Base-by-base conservation (phyloP, 1,139 yeast species). In the Pichia sp. region DNA sequence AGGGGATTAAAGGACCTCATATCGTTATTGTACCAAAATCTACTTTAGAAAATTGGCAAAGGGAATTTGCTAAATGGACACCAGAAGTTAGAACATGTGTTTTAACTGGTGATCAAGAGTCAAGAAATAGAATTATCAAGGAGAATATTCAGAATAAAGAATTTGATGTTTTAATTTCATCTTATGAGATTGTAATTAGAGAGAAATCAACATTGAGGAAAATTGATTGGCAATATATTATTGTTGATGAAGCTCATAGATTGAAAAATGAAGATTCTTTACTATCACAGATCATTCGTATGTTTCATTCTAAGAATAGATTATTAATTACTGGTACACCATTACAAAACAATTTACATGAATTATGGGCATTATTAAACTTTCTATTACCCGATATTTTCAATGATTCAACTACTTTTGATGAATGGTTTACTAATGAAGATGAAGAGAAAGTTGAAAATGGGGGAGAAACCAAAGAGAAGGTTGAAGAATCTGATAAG, bases 191-290 rank as follows among this genome's bases (percentile, higher is more conserved):
- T 57, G 85, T 83, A 30, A 81, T 83, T 44, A 71, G 78, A 52
- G 93, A 83, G 56, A 83, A 83, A 54, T 61, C 84, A 0, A 63
- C 76, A 1, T 67, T 83, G 51, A 73, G 65, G 47, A 82, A 78
- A 55, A 71, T 83, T 48, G 72, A 72, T 44, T 83, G 91, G 91
- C 74, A 79, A 53, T 82, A 82, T 55, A 76, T 83, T 41, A 68
- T 83, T 31, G 80, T 83, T 47, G 93, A 83, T 61, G 93, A 83
- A 61, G 91, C 91, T 10, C 93, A 83, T 59, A 69, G 91, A 64
- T 78, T 83, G 46, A 83, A 83, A 54, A 83, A 83, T 56, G 91
- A 83, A 53, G 85, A 82, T 54, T 77, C 85, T 18, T 64, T 80
- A 45, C 62, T 83, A 40, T 80, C 89, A 1, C 91, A 83, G 54